These are phyloP conservation scores for Metarhizium sp. DNA, from an alignment of 2,329 filamentous ascomycete species.

Conservation along the genomic window DNA sequence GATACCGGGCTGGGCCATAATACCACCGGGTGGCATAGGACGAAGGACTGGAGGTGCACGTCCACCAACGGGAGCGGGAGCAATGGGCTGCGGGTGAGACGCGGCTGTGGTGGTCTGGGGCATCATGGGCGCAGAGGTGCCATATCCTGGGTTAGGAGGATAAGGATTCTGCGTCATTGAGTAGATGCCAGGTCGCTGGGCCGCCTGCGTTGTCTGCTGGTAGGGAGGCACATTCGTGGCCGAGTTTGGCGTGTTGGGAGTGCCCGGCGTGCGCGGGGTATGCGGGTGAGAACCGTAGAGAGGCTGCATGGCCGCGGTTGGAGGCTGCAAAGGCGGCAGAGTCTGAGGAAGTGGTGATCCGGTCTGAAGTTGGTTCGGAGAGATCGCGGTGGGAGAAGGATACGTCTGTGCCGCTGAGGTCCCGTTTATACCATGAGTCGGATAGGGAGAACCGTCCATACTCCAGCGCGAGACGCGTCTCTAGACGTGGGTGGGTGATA, in stretches of 20 bases:
- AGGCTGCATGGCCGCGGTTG: slow-evolving; percentile 31
- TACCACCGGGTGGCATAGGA: slow-evolving; percentile 61
- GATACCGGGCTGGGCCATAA: slow-evolving; percentile 49
- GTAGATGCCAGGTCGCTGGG: slow-evolving; percentile 39
- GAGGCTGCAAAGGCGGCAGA: slow-evolving; percentile 44
- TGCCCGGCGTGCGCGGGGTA: slow-evolving; percentile 53
- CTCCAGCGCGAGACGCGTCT: slow-evolving; percentile 30
- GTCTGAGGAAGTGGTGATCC: slow-evolving; percentile 41
- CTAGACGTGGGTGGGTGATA: slow-evolving; percentile 9
- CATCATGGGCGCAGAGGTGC: slow-evolving; percentile 51
- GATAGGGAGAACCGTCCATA: slow-evolving; percentile 47
- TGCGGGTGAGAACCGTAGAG: slow-evolving; percentile 51
- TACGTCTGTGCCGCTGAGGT: slow-evolving; percentile 38
- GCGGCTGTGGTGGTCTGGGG: slow-evolving; percentile 56
- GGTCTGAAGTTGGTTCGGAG: slow-evolving; percentile 41
- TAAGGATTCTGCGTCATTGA: slow-evolving; percentile 49
- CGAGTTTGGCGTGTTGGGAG: slow-evolving; percentile 51
- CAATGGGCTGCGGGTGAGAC: slow-evolving; percentile 67
- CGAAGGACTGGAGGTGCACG: slow-evolving; percentile 52
- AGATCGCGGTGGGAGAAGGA: slow-evolving; percentile 41
- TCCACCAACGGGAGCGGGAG: slow-evolving; percentile 55
- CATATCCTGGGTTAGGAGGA: slow-evolving; percentile 44
- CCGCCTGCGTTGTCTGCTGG: slow-evolving; percentile 39
- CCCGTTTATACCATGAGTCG: slow-evolving; percentile 47
- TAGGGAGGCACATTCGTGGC: slow-evolving; percentile 43